Base-by-base conservation (phyloP, 257 asterid species). In the Thymus quinquecostatus region DNA sequence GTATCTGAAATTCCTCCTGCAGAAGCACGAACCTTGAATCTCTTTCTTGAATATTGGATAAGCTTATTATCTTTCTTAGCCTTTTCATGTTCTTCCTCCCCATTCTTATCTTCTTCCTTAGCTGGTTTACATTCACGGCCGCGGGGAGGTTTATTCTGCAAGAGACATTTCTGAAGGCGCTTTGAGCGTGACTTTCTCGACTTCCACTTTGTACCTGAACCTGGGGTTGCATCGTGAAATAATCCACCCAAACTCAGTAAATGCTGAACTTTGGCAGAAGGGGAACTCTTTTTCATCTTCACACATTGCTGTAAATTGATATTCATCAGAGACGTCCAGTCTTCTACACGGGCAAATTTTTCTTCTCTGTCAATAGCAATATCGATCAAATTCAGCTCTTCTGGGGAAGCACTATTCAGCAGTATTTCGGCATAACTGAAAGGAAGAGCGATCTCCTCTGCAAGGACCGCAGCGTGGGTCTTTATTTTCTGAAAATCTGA, bases 401-500 rank as follows among this genome's bases (percentile, higher is more conserved):
- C 91, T 36, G 70, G 80, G 68, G 93, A 84, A 71, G 96, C 96
- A 71, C 61, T 78, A 66, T 63, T 82, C 12, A 92, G 75, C 2
- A 85, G 70, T 75, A 88, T 75, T 80, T 87, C 98, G 45, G 79
- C 77, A 80, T 76, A 92, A 75, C 76, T 30, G 79, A 84, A 92
- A 60, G 97, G 79, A 54, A 50, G 55, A 32, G 70, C 58, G n/a
- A 86, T 80, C 78, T 92, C 98, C 81, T 89, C 98, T 0, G 97
- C 96, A 71, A 88, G 74, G 56, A 74, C 81, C 3, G 89, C 86
- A 51, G 92, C 92, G 85, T 92, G 96, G 68, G 89, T 78, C 74
- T 85, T 90, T 60, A 95, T 92, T 79, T 91, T 95, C 86, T 77
- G 88, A 64, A 92, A 95, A 71, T 92, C 99, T 92, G 56, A 56